Conservation (phyloP, 1,284 basidiomycete genomes). For the Psilocybe mexicana region DNA sequence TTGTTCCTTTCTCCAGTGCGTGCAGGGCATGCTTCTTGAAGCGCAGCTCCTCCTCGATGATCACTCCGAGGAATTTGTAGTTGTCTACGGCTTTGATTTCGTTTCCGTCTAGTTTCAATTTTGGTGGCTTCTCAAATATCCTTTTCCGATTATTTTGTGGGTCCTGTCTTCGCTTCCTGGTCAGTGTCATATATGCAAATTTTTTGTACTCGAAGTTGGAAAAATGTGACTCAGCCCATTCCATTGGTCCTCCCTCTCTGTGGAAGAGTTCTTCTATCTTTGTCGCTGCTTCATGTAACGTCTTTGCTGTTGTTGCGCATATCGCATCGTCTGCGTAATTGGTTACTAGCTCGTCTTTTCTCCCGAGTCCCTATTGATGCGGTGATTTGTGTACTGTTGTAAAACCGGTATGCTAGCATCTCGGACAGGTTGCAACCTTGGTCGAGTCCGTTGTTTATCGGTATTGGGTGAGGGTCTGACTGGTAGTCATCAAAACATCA, state of each 20-base stretch:
- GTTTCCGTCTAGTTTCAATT: constrained; percentile 1
- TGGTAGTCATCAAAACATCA: constrained; percentile 28
- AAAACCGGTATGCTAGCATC: constrained; percentile 31
- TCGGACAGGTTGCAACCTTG: constrained; percentile 35
- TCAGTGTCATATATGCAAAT: constrained; percentile 22
- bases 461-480: constrained; percentile 17
- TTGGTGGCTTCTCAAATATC: not conserved
- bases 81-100: constrained; percentile 8
- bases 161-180: constrained; percentile 3
- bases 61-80: constrained; percentile 23
- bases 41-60: not conserved
- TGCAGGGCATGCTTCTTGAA: constrained; percentile 25
- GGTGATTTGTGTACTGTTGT: constrained; percentile 32
- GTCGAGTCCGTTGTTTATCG: constrained; percentile 23
- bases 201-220: constrained; percentile 26
- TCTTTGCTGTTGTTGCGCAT: constrained; percentile 2
- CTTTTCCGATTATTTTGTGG: not conserved
- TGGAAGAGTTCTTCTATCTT: constrained; percentile 6
- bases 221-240: constrained; percentile 29
- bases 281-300: constrained; percentile 3
- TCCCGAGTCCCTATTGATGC: not conserved
- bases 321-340: constrained; percentile 31
- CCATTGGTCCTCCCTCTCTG: constrained; percentile 3
- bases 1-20: constrained; percentile 32
- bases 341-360: constrained; percentile 18